Evolutionary conservation across 352 stramenopile species (phyloP), one percentile per base, ranked within the genome.

Genomic region (Phytophthora pisi): DNA sequence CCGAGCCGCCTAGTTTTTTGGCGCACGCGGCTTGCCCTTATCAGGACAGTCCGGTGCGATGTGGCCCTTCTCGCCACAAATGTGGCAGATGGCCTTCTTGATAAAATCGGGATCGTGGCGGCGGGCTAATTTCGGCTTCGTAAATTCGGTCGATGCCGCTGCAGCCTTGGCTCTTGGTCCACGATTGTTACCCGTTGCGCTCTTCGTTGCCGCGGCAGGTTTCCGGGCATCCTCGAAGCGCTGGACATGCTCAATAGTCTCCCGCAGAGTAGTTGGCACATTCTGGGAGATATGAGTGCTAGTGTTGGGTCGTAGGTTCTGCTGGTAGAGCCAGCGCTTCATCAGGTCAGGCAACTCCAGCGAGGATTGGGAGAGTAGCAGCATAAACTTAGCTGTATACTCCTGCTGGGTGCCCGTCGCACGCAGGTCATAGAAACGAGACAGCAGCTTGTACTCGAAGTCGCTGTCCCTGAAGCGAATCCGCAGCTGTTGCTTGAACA

Each of bases 321-420:
- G 34, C 24, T 56, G 57, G 8, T 45, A 57, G 47, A 57, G 50
- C 47, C 23, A 57, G 15, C 57, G 57, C 24, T 64, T 64, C 24
- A 57, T 51, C 38, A 64, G 51, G 16, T 57, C 57, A 30, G 47
- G 57, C 26, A 64, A 51, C 1, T 52, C 57, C 9, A 57, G 13
- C 6, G 49, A 52, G 3, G 57, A 36, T 15, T 64, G 36, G 4
- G 36, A 64, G 9, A 64, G 34, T 0, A 64, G 16, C 13, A 64
- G 57, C 47, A 57, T 64, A 51, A 64, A 64, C 31, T 53, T 64
- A 13, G 57, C 10, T 23, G 57, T 57, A 43, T 64, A 64, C 46
- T 43, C 47, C n/a, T 64, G 57, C 47, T 64, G 57, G 15, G 47
- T 58, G 30, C 34, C 30, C 5, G 36, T 36, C n/a, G 38, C 47